Conservation (phyloP, 345 rosid species). For the Linum tenue region DNA sequence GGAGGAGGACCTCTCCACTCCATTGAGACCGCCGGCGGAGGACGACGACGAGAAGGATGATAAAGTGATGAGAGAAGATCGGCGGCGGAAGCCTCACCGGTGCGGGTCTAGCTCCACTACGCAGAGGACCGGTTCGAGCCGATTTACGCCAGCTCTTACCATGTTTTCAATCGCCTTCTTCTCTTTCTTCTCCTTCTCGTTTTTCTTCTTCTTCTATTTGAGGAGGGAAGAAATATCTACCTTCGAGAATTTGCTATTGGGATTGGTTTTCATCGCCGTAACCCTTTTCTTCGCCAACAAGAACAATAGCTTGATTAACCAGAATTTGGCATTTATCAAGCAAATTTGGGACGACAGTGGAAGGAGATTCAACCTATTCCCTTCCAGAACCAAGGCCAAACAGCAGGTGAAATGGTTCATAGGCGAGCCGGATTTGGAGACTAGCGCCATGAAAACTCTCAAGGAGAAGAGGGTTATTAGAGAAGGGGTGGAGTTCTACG, state of each 20-base stretch:
- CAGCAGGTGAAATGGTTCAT: slow-evolving; percentile 69
- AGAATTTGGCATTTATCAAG: slow-evolving; percentile 32
- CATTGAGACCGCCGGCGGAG: slow-evolving; percentile 12
- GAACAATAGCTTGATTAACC: slow-evolving; percentile 56
- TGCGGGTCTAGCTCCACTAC: slow-evolving; percentile 31
- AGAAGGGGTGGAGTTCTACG: slow-evolving; percentile 79
- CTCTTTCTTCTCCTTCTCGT: slow-evolving; percentile 33
- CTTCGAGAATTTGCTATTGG: slow-evolving; percentile 71
- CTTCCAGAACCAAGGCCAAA: slow-evolving; percentile 34
- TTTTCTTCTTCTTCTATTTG: slow-evolving; percentile 37
- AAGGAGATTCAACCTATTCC: slow-evolving; percentile 28
- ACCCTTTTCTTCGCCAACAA: slow-evolving; percentile 68
- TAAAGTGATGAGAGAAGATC: slow-evolving; percentile 18
- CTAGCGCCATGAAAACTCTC: slow-evolving; percentile 1
- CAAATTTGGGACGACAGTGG: slow-evolving; percentile 37
- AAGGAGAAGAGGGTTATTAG: slow-evolving; percentile 29
- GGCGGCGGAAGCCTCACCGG: slow-evolving; percentile 18
- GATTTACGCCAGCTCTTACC: slow-evolving; percentile 44
- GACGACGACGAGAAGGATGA: slow-evolving; percentile 4
- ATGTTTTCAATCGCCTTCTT: slow-evolving; percentile 49
- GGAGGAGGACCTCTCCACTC: slow-evolving; percentile 40
- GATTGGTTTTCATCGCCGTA: slow-evolving; percentile 63
- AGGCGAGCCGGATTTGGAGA: slow-evolving; percentile 36
- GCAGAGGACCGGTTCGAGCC: slow-evolving; percentile 34
- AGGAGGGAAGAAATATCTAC: slow-evolving; percentile 50